These are phyloP conservation scores for Solanum virginianum DNA, from an alignment of 257 asterid genomes.

Conservation along the genomic window DNA sequence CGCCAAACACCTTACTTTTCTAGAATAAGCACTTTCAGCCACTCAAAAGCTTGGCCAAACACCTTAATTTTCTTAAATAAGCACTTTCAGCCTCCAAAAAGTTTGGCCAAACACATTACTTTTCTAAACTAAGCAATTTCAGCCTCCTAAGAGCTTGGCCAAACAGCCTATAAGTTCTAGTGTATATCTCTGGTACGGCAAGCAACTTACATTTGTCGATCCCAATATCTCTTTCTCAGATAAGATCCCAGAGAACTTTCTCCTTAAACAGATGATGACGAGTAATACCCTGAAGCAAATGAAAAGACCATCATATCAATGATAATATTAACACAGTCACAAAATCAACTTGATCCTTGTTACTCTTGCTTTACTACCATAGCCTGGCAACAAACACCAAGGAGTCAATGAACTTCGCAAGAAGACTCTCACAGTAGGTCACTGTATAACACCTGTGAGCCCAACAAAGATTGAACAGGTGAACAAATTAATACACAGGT, in stretches of 20 bases:
- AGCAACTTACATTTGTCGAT: conserved; percentile 55
- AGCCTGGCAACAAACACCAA: conserved; percentile 61
- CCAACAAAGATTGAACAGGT: conserved; percentile 2
- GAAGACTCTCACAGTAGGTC: conserved; percentile 38
- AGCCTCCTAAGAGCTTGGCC: background rate
- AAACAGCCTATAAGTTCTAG: background rate
- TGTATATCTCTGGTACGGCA: background rate
- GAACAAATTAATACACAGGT: background rate
- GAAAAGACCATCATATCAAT: background rate
- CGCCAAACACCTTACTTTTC: background rate
- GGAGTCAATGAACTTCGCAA: conserved; percentile 56
- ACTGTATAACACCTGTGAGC: conserved; percentile 45
- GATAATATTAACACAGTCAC: background rate
- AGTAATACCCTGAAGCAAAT: conserved; percentile 67
- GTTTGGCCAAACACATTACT: no score
- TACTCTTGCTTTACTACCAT: conserved; percentile 37
- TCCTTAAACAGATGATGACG: conserved; percentile 42
- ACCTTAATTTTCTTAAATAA: no score
- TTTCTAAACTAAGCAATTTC: background rate
- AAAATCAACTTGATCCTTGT: background rate
- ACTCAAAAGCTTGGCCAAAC: no score
- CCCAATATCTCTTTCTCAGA: conserved; percentile 73
- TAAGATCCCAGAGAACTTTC: conserved; percentile 53
- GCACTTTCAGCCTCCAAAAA: no score
- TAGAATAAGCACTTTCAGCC: no score